Base-by-base conservation (phyloP, 1,139 yeast species). In the Yamadazyma songkhlaensis region DNA sequence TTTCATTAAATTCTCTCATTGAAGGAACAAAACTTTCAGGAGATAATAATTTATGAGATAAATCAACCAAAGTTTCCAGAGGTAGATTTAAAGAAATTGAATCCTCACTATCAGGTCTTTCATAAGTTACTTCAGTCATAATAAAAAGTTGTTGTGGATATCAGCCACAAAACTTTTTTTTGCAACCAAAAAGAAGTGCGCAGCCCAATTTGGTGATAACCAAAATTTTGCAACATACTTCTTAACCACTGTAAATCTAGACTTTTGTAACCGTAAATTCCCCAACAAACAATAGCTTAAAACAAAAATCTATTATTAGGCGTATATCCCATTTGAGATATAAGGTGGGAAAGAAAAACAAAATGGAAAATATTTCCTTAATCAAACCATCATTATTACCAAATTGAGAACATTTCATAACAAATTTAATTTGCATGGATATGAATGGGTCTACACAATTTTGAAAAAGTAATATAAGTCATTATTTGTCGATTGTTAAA, bases 331-430 rank as follows among this genome's bases (percentile, higher is more conserved):
- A 17, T 17, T 17, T 17, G 20, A 17, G 20, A 17, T 17, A 17
- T 17, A 17, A 17, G 20, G 20, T 17, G 6, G 3, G 13, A 25
- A 10, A 7, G 13, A 25, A 25, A 25, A 25, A 15, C 14, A 27
- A 27, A 14, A 13, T 8, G 6, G n/a, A 12, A 13, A 8, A 27
- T 17, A 17, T 17, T 17, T 17, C 20, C 11, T 27, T 4, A 14
- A 14, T 6, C n/a, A 13, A 3, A 12, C 17, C 24, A 9, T 10
- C n/a, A 9, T 15, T 9, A 29, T 29, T 29, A 29, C 31, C 31
- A 8, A 5, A 17, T 10, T 29, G 31, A 29, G 31, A 15, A 29
- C 24, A 29, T 17, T 17, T 29, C 31, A 29, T 6, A 29, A 29
- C 14, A 29, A 15, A 29, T 7, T 25, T 25, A 11, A 25, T 12